Conservation (phyloP, 768 basidiomycete species). For the Tubosaeta sp. region DNA sequence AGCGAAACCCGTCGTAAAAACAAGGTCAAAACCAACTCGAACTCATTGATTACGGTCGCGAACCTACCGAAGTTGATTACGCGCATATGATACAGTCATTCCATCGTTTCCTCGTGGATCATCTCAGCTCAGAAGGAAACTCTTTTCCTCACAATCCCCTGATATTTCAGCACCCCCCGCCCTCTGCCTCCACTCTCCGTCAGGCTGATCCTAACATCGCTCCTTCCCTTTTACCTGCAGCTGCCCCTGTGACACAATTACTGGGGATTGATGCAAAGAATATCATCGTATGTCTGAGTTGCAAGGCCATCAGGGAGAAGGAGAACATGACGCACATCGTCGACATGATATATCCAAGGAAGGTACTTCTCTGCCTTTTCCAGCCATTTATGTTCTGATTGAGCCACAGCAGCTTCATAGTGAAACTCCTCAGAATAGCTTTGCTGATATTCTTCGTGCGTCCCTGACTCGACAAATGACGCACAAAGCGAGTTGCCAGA, state of each 20-base stretch:
- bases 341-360: conserved; percentile 84
- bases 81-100: conserved; percentile 90
- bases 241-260: conserved; percentile 82
- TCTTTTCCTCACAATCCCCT: conserved; percentile 58
- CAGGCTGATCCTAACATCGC: conserved; percentile 14
- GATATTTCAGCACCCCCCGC: conserved; percentile 30
- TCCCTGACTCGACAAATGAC: conserved; percentile 79
- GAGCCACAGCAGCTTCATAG: conserved; percentile 31
- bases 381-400: not conserved
- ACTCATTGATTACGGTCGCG: conserved; percentile 83
- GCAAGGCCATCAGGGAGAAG: conserved; percentile 68
- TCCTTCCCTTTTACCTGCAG: conserved; percentile 31
- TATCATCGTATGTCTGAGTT: conserved; percentile 67
- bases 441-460: conserved; percentile 62
- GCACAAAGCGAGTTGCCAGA: conserved; percentile 83
- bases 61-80: conserved; percentile 70
- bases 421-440: conserved; percentile 44
- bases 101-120: conserved; percentile 90
- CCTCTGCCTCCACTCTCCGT: conserved; percentile 5
- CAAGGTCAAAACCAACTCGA: conserved; percentile 76
- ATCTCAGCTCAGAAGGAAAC: conserved; percentile 72
- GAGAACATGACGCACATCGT: conserved; percentile 78
- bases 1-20: not conserved
- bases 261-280: conserved; percentile 78
- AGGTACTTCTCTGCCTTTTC: conserved; percentile 44